Base-by-base conservation (phyloP, 495 filamentous ascomycete species). In the Aspergillus sclerotioniger region DNA sequence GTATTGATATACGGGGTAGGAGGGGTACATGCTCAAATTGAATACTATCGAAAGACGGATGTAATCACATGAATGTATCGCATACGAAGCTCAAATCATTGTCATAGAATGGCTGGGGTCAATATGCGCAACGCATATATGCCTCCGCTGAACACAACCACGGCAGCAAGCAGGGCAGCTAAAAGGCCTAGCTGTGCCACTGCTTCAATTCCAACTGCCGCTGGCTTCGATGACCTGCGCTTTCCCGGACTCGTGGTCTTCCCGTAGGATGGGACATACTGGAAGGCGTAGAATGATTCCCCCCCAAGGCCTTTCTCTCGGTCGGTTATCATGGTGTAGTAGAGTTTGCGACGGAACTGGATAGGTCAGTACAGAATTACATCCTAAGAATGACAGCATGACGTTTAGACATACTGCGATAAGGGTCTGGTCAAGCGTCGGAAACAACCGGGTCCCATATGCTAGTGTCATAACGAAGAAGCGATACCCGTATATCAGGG, bases 401-500 rank as follows among this genome's bases (percentile, higher is more conserved):
- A 10, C 35, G n/a, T n/a, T 21, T 21, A 7, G 16, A 58, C 74
- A 67, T 60, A 81, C 76, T 33, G 68, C 71, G 41, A 89, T 85
- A 59, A 84, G 82, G 17, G 67, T 62, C 17, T 72, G 68, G 66
- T 92, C 90, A 29, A 89, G 72, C 32, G 70, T 77, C 3, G 78
- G 71, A 39, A 91, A 72, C 3, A 71, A 65, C 0, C 87, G 78
- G 47, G 84, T 75, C 0, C 74, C 59, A 60, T 86, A 89, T 4
- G 47, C 78, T 75, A 32, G 81, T 44, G 59, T 49, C 69, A 80
- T 80, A 53, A 89, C 86, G 63, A 90, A 82, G 28, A 87, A 67
- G 60, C 85, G 89, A 63, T 91, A 89, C 20, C 86, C 85, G 21
- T 82, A 77, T 35, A 90, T 80, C 15, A 91, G 73, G 0, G 78